A percentile compares a stretch with the other conserved stretches of the same genome.
phyloP scores from a whole-genome alignment of 139 green algal species.

The Picochlorum costavermella region DNA sequence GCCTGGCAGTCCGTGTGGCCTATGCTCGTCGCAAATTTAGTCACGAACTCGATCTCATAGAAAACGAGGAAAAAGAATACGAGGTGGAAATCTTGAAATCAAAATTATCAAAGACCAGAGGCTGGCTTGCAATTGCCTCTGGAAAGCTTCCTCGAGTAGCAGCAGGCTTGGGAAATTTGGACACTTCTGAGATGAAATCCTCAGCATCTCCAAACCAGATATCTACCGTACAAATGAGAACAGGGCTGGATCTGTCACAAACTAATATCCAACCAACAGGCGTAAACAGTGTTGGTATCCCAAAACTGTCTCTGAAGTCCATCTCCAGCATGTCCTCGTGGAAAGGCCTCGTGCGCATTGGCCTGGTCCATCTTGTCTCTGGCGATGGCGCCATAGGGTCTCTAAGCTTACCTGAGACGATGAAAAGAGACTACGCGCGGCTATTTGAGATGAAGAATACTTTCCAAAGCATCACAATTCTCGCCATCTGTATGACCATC shows the following conservation, averaged over 20 bases:
- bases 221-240: too few relatives aligned
- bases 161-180: background rate
- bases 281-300: too few relatives aligned
- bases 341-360: conserved; percentile 47
- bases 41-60: background rate
- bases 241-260: too few relatives aligned
- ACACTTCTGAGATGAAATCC: background rate
- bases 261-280: too few relatives aligned
- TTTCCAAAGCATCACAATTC: conserved; percentile 66
- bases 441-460: conserved; percentile 58
- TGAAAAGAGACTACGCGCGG: conserved; percentile 41
- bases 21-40: conserved; percentile 30
- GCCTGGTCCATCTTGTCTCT: conserved; percentile 50
- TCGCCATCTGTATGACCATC: conserved; percentile 48
- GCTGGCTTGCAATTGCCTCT: conserved; percentile 34
- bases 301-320: background rate
- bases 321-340: conserved; percentile 25
- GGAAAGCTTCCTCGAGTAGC: conserved; percentile 30
- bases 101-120: conserved; percentile 26
- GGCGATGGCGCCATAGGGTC: conserved; percentile 19
- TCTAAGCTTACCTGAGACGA: conserved; percentile 48
- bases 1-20: conserved; percentile 1
- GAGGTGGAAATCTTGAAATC: background rate
- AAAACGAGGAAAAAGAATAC: background rate
- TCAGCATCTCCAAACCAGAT: background rate